Evolutionary conservation across 2,329 filamentous ascomycete genomes (phyloP), one percentile per base, ranked within the genome.

Genomic region (Aspergillus uvarum): DNA sequence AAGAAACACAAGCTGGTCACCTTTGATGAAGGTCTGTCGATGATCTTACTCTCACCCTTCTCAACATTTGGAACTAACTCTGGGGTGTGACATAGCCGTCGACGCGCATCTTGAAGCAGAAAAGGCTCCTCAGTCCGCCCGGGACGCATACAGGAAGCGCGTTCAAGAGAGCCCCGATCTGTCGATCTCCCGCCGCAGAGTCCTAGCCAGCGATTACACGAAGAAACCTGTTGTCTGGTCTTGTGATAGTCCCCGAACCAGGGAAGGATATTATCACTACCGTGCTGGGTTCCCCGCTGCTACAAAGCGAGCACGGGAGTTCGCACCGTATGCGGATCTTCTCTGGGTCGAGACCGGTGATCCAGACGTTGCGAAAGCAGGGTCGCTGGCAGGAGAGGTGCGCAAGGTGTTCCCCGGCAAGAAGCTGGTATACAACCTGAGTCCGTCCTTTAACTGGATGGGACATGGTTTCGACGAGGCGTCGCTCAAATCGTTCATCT

Each of bases 391-490:
- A 12, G 83, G 85, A 11, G 85, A 92, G 50, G 95, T 99, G 62
- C 87, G 90, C 57, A 77, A 80, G 0, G 81, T 79, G 3, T 82
- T 86, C 69, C 91, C 92, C 0, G 87, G 86, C 62, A 98, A 98
- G 84, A 90, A 91, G 38, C 85, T 99, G 24, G 94, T 98, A 0
- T 99, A 99, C 81, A 99, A 99, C 79, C 85, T 99, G 1, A 93
- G 89, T 4, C 95, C 95, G 1, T 96, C 91, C 8, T 99, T 99
- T 84, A 98, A 99, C 82, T 99, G 95, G 95, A 95, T 96, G 87
- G 87, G 87, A 11, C 93, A 98, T 74, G 95, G 94, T 31, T 99
- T 98, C 78, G 89, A 85, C 3, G 87, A 92, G 64, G 87, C 87
- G 62, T 89, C 89, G 5, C 83, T 99, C 58, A 92, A 90, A 79